Evolutionary conservation across 78 protist species (phyloP).

Genomic region (Dictyostelium capitatum): DNA sequence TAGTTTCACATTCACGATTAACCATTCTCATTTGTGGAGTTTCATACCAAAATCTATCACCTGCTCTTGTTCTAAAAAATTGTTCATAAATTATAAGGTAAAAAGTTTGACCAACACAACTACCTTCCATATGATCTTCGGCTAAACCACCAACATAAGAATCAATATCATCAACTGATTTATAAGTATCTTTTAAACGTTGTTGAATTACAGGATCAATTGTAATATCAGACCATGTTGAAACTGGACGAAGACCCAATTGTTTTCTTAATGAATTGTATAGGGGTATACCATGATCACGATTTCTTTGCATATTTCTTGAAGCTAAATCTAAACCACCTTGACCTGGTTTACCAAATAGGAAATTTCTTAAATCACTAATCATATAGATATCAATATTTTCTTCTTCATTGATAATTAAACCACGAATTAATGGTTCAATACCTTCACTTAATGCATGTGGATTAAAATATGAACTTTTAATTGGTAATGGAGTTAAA

Average conservation of each 20-base stretch:
- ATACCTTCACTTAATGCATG: constrained; percentile 43
- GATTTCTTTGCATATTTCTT: constrained; percentile 61
- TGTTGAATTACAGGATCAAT: not conserved
- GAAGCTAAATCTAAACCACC: constrained; percentile 81
- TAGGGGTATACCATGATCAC: constrained; percentile 81
- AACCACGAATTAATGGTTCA: constrained; percentile 65
- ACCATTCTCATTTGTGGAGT: constrained; percentile 20
- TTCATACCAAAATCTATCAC: constrained; percentile 80
- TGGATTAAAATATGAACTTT: constrained; percentile 65
- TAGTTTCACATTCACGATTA: constrained; percentile 42
- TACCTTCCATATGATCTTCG: constrained; percentile 49
- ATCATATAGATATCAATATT: constrained; percentile 60
- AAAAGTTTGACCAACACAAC: constrained; percentile 79
- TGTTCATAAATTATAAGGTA: constrained; percentile 59
- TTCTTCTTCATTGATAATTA: constrained; percentile 14
- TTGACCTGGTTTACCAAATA: constrained; percentile 76
- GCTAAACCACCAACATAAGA: constrained; percentile 75
- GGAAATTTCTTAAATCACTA: constrained; percentile 68
- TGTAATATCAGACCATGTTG: constrained; percentile 57
- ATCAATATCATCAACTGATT: constrained; percentile 27
- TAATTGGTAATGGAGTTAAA: constrained; percentile 28
- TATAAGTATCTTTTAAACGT: constrained; percentile 41
- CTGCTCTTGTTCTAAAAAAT: constrained; percentile 57
- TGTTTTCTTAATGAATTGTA: constrained; percentile 57
- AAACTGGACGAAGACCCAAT: constrained; percentile 55